Evolutionary conservation across 139 green algal genomes (phyloP), one percentile per base, ranked within the genome.

Genomic region (Diplosphaera chodatii): DNA sequence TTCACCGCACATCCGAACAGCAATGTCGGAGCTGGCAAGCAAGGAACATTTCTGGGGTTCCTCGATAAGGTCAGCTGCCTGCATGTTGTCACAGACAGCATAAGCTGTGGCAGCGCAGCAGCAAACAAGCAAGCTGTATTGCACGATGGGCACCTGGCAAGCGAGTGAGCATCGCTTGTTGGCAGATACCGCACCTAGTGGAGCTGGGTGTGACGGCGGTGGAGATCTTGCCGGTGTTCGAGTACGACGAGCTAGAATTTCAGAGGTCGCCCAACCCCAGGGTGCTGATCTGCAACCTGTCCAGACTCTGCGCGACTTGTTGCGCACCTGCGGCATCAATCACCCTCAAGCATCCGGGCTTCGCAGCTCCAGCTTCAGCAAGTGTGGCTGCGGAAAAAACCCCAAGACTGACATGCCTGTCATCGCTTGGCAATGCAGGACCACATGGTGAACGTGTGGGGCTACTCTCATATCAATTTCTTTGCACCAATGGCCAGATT

Each of bases 181-280:
- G n/a, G n/a, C 90, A 95, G 84, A 86, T 96, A 55, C 66, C 71
- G 21, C 88, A 95, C 77, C 79, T 97, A 4, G 48, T 77, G 37
- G 77, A 82, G n/a, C 84, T 97, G 34, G 90, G 92, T 8, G 75
- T 97, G 40, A 97, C 85, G 34, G 90, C 90, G 6, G 90, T 97
- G 33, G 92, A 97, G 85, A 82, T 97, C 56, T 80, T 97, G 74
- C 92, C 92, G 0, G 89, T 97, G 13, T 96, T 96, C 80, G 92
- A 97, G 78, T 97, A 90, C 48, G 91, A 97, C 66, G 92, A 97
- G 85, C 79, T 97, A 29, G 92, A 97, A 82, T 93, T 97, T 71
- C 86, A 95, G 84, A 74, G 72, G 63, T 78, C 34, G 32, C 74
- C 66, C 56, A 97, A 97, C 83, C 90, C 92, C 0, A 79, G 91